Evolutionary conservation across 2,329 filamentous ascomycete genomes (phyloP).

Genomic region (Fusarium sororula): DNA sequence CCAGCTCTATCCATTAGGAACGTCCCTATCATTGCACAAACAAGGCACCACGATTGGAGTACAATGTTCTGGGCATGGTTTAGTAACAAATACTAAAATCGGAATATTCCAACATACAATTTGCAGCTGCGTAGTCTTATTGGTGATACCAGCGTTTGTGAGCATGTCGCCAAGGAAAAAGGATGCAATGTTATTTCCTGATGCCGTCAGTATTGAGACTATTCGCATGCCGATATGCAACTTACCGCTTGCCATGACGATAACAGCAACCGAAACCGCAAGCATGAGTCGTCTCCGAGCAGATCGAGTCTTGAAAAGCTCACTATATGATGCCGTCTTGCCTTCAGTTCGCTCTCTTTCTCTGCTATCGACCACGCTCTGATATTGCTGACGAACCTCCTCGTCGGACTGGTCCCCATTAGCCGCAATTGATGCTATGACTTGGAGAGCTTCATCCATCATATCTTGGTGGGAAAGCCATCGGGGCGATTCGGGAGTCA

Average conservation of each 20-base stretch:
- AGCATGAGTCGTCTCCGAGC: background rate
- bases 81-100: fast-evolving
- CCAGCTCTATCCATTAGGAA: background rate
- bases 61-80: background rate
- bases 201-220: background rate
- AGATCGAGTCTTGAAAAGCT: background rate
- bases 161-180: background rate
- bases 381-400: background rate
- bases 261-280: background rate
- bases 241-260: background rate
- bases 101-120: background rate
- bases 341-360: background rate
- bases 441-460: background rate
- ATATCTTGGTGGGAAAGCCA: background rate
- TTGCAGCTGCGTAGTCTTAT: background rate
- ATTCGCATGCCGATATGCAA: background rate
- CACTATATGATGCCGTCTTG: background rate
- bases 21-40: background rate
- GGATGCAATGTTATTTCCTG: background rate
- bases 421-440: background rate
- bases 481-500: background rate
- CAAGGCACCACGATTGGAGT: background rate
- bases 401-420: background rate
- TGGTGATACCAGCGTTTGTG: background rate
- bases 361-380: background rate